Percentiles rank a stretch among this genome's conserved stretches.
Conservation (phyloP, 176 grass and related monocot species). For the Carex cristatella region DNA sequence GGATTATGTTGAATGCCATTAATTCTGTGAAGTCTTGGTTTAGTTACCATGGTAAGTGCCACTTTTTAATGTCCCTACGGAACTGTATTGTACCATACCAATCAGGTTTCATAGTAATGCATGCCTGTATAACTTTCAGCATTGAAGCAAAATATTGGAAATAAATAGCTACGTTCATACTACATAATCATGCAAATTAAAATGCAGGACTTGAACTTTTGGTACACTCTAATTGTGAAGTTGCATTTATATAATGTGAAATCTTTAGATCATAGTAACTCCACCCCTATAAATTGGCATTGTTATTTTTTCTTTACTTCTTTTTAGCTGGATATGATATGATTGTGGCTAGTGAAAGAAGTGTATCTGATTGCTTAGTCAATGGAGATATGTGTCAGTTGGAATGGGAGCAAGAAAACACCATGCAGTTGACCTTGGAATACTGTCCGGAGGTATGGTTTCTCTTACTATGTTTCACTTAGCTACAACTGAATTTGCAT, state of each 20-base stretch:
- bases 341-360: neutral
- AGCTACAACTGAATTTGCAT: neutral
- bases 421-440: neutral
- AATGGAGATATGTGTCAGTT: neutral
- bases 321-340: neutral
- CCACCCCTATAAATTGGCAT: neutral
- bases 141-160: neutral
- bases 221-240: neutral
- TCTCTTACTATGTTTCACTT: neutral
- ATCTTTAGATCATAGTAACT: neutral
- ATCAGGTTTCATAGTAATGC: neutral
- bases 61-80: neutral
- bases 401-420: neutral
- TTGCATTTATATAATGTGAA: neutral
- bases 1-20: too few species aligned
- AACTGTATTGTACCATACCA: neutral
- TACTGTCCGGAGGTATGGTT: slow-evolving; percentile 3
- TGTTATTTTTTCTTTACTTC: neutral
- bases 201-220: neutral
- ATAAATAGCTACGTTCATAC: neutral
- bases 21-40: too few species aligned
- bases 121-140: neutral
- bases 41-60: too few species aligned
- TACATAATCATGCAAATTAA: neutral
- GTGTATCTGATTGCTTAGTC: neutral